Conservation (phyloP, 176 grass and related monocot genomes). For the Microstegium vimineum region DNA sequence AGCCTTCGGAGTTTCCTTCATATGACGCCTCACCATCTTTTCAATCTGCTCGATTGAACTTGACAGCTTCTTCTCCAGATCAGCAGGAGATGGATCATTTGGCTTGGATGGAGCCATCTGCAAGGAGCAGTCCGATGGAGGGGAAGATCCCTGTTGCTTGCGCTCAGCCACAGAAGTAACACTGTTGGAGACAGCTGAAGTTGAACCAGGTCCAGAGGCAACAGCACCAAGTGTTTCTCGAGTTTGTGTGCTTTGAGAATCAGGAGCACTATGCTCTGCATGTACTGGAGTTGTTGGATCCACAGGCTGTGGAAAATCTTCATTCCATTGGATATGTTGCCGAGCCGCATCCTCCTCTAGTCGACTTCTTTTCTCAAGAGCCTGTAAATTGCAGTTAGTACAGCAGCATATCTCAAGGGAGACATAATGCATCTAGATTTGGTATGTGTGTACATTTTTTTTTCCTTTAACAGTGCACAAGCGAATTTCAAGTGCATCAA, state of each 20-base stretch:
- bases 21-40: conserved; percentile 44
- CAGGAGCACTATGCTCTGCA: conserved; percentile 18
- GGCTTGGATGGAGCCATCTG: conserved; percentile 23
- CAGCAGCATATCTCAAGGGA: neutral
- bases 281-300: conserved; percentile 25
- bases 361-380: conserved; percentile 47
- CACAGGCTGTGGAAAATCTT: conserved; percentile 20
- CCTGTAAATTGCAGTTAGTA: conserved; percentile 36
- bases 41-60: conserved; percentile 71
- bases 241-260: conserved; percentile 17
- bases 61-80: conserved; percentile 49
- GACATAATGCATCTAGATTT: neutral
- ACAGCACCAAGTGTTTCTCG: neutral
- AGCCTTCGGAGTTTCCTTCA: conserved; percentile 39
- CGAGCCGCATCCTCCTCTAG: conserved; percentile 33
- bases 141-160: conserved; percentile 23
- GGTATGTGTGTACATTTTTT: neutral
- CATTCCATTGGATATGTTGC: conserved; percentile 25
- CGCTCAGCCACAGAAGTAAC: conserved; percentile 2
- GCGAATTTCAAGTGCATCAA: neutral
- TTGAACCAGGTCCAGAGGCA: conserved; percentile 23
- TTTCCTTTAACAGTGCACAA: neutral
- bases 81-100: conserved; percentile 6
- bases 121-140: conserved; percentile 30
- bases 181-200: conserved; percentile 23